Conservation (phyloP, 371 early-diverging fungal genomes). For the Funneliformis caledonium region DNA sequence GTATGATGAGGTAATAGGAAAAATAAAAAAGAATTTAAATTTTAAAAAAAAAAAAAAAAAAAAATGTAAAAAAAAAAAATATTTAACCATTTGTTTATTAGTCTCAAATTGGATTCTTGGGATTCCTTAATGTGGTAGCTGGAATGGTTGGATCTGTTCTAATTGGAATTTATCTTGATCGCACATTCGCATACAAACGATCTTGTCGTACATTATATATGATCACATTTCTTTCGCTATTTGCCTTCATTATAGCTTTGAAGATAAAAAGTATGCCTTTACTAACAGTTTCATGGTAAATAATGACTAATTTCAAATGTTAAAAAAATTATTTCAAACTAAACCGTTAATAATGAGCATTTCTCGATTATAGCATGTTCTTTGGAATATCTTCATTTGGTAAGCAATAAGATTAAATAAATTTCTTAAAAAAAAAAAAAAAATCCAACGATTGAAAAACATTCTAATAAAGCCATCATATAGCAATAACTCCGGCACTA, state of each 20-base stretch:
- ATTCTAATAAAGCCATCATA: not conserved
- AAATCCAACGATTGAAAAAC: not conserved
- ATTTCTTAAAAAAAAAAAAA: not conserved
- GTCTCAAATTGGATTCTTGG: conserved; percentile 51
- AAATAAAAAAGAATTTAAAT: not conserved
- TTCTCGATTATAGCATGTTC: conserved; percentile 43
- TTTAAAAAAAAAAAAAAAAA: too few relatives aligned
- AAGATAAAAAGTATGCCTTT: conserved; percentile 44
- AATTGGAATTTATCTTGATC: conserved; percentile 54
- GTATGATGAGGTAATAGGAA: conserved; percentile 45
- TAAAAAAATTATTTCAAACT: not conserved
- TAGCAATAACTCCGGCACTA: conserved; percentile 58
- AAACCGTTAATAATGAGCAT: not conserved
- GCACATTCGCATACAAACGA: conserved; percentile 47
- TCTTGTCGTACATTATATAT: conserved; percentile 47
- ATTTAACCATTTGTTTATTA: not conserved
- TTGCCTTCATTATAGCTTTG: conserved; percentile 46
- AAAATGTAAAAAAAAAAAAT: not conserved
- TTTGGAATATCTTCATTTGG: conserved; percentile 58
- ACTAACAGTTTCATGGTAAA: conserved; percentile 50
- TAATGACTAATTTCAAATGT: not conserved
- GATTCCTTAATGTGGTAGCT: conserved; percentile 51
- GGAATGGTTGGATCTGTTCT: conserved; percentile 54
- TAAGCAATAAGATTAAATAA: conserved; percentile 39
- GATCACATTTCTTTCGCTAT: conserved; percentile 43